Conservation (phyloP, 2,329 filamentous ascomycete genomes). For the Pseudogymnoascus destructans region DNA sequence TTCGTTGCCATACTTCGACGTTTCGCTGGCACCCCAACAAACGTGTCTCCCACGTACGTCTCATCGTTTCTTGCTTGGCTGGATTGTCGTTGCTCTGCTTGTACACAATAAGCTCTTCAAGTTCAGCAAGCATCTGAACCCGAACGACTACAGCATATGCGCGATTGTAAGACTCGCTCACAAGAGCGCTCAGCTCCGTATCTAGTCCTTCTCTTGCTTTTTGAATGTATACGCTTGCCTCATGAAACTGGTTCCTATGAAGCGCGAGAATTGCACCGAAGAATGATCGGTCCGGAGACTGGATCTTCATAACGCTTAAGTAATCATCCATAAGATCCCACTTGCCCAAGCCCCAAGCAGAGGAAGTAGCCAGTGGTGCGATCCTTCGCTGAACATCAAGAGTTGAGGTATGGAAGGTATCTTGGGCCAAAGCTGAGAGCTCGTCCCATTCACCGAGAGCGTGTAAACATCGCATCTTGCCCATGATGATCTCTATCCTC, state of each 20-base stretch:
- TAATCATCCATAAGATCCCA: conserved; percentile 99
- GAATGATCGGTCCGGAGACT: conserved; percentile 90
- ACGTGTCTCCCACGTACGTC: conserved; percentile 88
- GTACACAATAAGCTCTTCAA: conserved; percentile 96
- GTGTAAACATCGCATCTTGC: conserved; percentile 97
- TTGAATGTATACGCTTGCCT: conserved; percentile 78
- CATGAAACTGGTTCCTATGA: conserved; percentile 89
- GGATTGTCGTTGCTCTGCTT: conserved; percentile 74
- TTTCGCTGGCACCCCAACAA: conserved; percentile 92
- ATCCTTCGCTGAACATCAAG: conserved; percentile 82
- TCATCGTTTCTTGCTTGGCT: conserved; percentile 81
- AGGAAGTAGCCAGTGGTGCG: conserved; percentile 84
- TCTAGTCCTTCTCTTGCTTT: conserved; percentile 88
- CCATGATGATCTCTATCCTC: conserved; percentile 94
- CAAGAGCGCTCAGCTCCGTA: conserved; percentile 84
- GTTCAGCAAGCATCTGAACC: conserved; percentile 95
- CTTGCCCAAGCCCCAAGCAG: conserved; percentile 90
- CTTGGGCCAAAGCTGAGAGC: conserved; percentile 74
- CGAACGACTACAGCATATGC: conserved; percentile 97
- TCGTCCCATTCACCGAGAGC: conserved; percentile 96
- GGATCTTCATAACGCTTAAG: conserved; percentile 82
- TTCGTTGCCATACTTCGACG: conserved; percentile 95
- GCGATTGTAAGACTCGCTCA: conserved; percentile 97
- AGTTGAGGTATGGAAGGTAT: conserved; percentile 84
- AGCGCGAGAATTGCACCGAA: conserved; percentile 93